Evolutionary conservation across 2,329 filamentous ascomycete genomes (phyloP), one percentile per base, ranked within the genome.

Genomic region (Pseudonectria foliicola): DNA sequence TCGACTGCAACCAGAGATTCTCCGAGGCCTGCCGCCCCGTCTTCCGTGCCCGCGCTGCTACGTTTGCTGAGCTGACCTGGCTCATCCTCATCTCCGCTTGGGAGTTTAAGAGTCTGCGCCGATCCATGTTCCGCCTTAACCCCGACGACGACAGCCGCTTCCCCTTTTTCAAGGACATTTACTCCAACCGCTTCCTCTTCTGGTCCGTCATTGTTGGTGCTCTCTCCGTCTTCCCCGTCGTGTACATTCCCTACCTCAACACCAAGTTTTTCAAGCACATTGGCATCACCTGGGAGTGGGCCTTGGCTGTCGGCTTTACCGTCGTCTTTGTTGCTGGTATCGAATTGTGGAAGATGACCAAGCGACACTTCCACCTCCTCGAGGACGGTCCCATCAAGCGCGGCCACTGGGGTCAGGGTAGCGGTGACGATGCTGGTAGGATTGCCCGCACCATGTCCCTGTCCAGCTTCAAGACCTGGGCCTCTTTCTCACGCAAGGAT

Each of bases 281-380:
- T 7, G 70, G 67, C 13, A 86, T 88, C 47, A 70, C 66, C 13
- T 88, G 83, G 84, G 83, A 87, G 55, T 88, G 82, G 82, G 75
- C 71, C 2, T 64, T 88, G 6, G 74, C 82, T 1, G 65, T 85
- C 23, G 71, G 77, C 13, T 76, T 75, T 38, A 71, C 79, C 0
- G 44, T 80, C 10, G 53, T 85, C 4, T 88, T 82, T 52, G 71
- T 88, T 30, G 56, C 68, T 0, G 79, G 80, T 16, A 70, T 86
- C 27, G 84, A 89, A 64, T 56, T 63, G 8, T 89, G 82, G 82
- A 87, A 88, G 64, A 70, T 71, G 49, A 57, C 61, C 41, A 88
- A 88, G 73, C 67, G 82, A 32, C 49, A 54, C 29, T 67, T 69
- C 48, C 58, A 62, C 36, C 62, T 75, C 16, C 64, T 77, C 34